Evolutionary conservation across 2,329 filamentous ascomycete genomes (phyloP).

Genomic region (Aureobasidium vineae): DNA sequence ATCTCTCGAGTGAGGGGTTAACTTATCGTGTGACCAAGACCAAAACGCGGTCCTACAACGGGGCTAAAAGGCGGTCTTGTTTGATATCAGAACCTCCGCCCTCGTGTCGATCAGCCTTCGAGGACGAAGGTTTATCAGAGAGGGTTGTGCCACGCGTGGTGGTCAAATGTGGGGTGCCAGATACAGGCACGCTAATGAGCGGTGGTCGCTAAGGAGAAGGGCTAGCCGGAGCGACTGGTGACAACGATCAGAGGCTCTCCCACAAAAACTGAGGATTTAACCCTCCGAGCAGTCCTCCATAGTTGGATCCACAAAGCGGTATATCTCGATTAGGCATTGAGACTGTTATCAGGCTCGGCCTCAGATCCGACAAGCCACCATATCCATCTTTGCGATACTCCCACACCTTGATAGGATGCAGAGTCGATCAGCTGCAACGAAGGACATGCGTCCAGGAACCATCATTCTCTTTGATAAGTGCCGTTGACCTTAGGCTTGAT

Average conservation of each 20-base stretch:
- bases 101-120: neutral
- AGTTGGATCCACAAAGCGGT: neutral
- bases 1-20: neutral
- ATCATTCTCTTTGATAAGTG: neutral
- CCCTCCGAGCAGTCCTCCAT: neutral
- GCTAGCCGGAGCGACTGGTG: neutral
- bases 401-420: neutral
- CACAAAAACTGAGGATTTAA: neutral
- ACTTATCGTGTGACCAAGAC: neutral
- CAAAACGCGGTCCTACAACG: neutral
- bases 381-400: neutral
- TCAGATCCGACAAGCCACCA: neutral
- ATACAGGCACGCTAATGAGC: neutral
- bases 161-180: neutral
- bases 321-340: neutral
- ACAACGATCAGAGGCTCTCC: neutral
- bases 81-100: neutral
- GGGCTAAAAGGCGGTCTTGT: neutral
- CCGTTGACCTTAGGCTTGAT: neutral
- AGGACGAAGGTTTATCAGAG: neutral
- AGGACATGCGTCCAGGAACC: neutral
- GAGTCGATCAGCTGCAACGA: neutral
- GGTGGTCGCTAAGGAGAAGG: neutral
- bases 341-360: slow-evolving; percentile 7
- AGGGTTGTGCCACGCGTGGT: neutral